phyloP scores from a whole-genome alignment of 2,329 filamentous ascomycete genomes.

The Lasiodiplodia citricola region DNA sequence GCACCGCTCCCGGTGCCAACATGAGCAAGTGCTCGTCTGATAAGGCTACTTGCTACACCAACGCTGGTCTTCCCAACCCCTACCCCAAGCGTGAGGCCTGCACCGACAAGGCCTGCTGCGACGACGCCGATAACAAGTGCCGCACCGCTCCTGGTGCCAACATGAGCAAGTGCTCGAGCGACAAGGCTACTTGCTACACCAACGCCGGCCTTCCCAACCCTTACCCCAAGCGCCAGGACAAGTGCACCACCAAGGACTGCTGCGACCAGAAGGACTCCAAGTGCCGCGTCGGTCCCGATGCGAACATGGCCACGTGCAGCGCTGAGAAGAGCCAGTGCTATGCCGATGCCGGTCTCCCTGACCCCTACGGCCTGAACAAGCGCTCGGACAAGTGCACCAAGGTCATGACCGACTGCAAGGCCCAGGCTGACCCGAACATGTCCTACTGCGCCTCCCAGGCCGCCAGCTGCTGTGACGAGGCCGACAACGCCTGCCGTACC shows the following conservation, averaged over 20 bases:
- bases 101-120: background rate
- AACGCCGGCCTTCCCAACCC: slow-evolving; percentile 11
- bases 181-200: slow-evolving; percentile 1
- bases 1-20: background rate
- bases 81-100: slow-evolving; percentile 7
- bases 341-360: background rate
- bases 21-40: background rate
- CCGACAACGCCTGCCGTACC: background rate
- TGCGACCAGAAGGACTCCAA: slow-evolving; percentile 7
- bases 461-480: background rate
- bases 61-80: slow-evolving; percentile 11
- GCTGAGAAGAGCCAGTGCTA: too few relatives aligned
- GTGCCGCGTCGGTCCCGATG: background rate
- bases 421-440: too few relatives aligned
- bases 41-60: background rate
- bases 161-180: background rate
- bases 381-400: background rate
- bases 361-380: slow-evolving; percentile 8
- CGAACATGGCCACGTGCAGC: too few relatives aligned
- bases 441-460: too few relatives aligned
- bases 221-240: slow-evolving; percentile 2
- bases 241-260: background rate
- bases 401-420: too few relatives aligned
- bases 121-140: slow-evolving; percentile 8
- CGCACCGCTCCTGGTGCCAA: background rate